phyloP scores from a whole-genome alignment of 176 grass and related monocot genomes.

The Juncus inflexus region DNA sequence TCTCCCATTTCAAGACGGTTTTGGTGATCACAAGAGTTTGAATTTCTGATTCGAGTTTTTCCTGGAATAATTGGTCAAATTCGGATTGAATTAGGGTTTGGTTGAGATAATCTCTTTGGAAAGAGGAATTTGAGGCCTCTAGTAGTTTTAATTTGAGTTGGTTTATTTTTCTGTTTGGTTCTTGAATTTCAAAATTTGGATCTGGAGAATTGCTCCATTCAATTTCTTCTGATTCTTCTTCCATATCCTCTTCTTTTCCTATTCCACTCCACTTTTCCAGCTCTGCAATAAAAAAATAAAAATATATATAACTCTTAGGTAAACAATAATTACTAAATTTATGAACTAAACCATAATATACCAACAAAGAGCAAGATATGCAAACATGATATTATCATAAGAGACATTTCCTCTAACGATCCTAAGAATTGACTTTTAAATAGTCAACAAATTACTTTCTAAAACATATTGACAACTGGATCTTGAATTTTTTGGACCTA shows the following conservation, averaged over 20 bases:
- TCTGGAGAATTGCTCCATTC: constrained; percentile 28
- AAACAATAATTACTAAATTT: too few relatives aligned
- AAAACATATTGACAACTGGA: too few relatives aligned
- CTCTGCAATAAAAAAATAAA: constrained; percentile 41
- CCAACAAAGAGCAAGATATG: too few relatives aligned
- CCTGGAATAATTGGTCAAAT: constrained; percentile 47
- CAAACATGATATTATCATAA: not conserved
- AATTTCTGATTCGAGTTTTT: constrained; percentile 61
- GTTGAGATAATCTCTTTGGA: constrained; percentile 40
- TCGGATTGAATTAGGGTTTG: constrained; percentile 29
- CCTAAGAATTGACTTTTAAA: too few relatives aligned
- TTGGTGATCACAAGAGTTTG: constrained; percentile 44
- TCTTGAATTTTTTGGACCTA: too few relatives aligned
- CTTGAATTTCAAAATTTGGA: constrained; percentile 29
- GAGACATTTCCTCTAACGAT: not conserved
- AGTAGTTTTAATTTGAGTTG: constrained; percentile 34
- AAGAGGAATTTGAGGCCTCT: constrained; percentile 29
- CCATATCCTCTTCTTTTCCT: constrained; percentile 24
- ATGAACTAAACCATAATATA: too few relatives aligned
- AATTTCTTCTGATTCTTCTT: constrained; percentile 32
- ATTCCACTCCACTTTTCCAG: constrained; percentile 43
- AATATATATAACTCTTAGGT: not conserved
- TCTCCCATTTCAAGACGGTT: constrained; percentile 30
- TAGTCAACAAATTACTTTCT: too few relatives aligned
- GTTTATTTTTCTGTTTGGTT: constrained; percentile 32